Percentiles rank a stretch among this genome's conserved stretches.
These are phyloP conservation scores for Dothiorella sarmentorum DNA, from an alignment of 2,329 filamentous ascomycete species.

Conservation along the genomic window DNA sequence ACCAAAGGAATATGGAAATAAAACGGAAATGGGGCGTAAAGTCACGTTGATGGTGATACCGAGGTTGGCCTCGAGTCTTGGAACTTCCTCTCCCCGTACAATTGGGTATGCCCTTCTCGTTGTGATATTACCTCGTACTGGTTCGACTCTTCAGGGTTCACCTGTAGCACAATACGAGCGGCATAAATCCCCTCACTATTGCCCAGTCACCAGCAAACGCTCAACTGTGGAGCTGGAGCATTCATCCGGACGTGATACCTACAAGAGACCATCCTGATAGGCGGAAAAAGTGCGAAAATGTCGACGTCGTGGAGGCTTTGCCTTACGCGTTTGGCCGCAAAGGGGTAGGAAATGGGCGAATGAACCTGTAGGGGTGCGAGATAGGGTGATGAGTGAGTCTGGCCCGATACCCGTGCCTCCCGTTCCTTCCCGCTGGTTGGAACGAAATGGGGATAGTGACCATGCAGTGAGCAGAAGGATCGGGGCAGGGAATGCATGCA, in stretches of 20 bases:
- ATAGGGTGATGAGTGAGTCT: slow-evolving; percentile 13
- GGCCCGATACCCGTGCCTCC: slow-evolving; percentile 8
- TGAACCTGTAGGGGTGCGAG: not conserved
- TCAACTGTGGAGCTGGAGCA: too few species aligned
- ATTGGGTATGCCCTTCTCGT: too few species aligned
- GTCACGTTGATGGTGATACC: not conserved
- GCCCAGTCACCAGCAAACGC: not conserved
- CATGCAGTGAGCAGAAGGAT: slow-evolving; percentile 4
- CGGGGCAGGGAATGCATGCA: slow-evolving; percentile 1
- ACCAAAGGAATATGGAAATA: not conserved
- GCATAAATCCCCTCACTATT: not conserved
- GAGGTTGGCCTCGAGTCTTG: not conserved
- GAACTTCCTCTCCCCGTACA: too few species aligned
- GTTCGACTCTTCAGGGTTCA: too few species aligned
- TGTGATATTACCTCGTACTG: too few species aligned
- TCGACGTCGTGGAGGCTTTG: not conserved
- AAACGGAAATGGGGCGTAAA: not conserved
- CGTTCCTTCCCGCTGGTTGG: slow-evolving; percentile 1
- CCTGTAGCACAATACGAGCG: not conserved
- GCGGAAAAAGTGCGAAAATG: slow-evolving; percentile 1
- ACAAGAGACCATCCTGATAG: not conserved
- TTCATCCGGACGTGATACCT: too few species aligned
- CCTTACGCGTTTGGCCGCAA: not conserved
- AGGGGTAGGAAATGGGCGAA: not conserved
- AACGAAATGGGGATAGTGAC: not conserved